Base-by-base conservation (phyloP, 2,329 filamentous ascomycete genomes). In the Trichoderma afroharzianum region DNA sequence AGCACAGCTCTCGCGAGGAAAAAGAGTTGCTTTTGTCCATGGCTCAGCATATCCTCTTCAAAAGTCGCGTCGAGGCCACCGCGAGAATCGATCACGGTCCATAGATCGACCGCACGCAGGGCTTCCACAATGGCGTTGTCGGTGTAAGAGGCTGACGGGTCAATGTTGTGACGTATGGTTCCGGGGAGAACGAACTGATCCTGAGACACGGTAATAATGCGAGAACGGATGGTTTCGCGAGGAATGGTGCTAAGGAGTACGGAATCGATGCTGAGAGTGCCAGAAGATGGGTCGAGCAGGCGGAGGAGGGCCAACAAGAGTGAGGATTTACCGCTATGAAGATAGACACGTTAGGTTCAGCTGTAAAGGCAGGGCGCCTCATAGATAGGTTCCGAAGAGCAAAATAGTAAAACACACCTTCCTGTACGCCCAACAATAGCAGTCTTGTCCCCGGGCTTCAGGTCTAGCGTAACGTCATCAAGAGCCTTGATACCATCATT, bases 21-120 rank as follows among this genome's bases (percentile, higher is more conserved):
- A 71, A 88, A 85, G 11, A 88, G 78, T 76, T 88, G 86, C 61
- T 80, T 80, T 76, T 88, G 83, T 0, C 86, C 86, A 58, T 84
- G 81, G 1, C 82, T 84, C 3, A 85, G 75, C 6, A 75, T 72
- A 6, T 81, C 75, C 7, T 79, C 75, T 3, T 76, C 74, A 43
- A 86, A 80, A 0, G 77, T 74, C 1, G 74, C 76, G n/a, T 82
- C 77, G 0, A 86, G 75, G 0, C 82, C 83, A 1, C 82, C 82
- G 2, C 76, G 75, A 1, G 76, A 71, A 8, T 82, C 78, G n/a
- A 87, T 77, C 0, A 80, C 75, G 3, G 81, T 74, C 78, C 80
- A 82, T 1, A 88, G 76, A 3, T 80, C 79, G 0, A 86, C 84
- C 30, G 83, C 82, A 26, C 80, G 75, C 3, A 89, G 79, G 0